Conservation (phyloP, 257 asterid genomes). For the Perilla frutescens region DNA sequence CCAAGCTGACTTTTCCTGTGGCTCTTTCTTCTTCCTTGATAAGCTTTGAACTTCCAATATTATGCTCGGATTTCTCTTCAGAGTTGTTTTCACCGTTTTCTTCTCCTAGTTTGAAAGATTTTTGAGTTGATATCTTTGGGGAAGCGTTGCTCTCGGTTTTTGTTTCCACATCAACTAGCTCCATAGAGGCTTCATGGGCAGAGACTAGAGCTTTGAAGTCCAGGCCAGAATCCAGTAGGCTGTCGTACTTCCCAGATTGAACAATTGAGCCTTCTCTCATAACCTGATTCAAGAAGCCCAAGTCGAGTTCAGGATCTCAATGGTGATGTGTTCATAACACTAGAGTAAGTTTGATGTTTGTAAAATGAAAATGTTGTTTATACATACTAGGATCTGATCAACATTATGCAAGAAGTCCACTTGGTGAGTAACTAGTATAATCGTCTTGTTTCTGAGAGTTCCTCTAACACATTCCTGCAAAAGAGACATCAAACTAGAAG, state of each 20-base stretch:
- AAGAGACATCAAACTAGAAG: background rate
- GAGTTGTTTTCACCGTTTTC: conserved; percentile 58
- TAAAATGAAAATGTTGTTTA: background rate
- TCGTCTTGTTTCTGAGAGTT: conserved; percentile 75
- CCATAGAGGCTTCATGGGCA: conserved; percentile 94
- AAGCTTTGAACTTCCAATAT: conserved; percentile 66
- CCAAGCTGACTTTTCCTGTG: conserved; percentile 74
- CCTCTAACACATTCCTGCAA: conserved; percentile 92
- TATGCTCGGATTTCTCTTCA: conserved; percentile 43
- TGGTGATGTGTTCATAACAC: too few relatives aligned
- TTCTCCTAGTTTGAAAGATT: conserved; percentile 49
- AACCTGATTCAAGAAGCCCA: conserved; percentile 56
- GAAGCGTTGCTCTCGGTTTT: conserved; percentile 39
- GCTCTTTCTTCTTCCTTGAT: conserved; percentile 92
- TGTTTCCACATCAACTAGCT: conserved; percentile 86
- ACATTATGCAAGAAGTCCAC: conserved; percentile 97
- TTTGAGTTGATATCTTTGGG: conserved; percentile 46
- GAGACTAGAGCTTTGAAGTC: conserved; percentile 82
- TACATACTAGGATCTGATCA: conserved; percentile 81
- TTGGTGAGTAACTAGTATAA: conserved; percentile 94
- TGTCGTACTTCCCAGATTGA: conserved; percentile 84
- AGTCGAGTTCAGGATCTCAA: background rate
- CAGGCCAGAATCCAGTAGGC: conserved; percentile 57
- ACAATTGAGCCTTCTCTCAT: conserved; percentile 91
- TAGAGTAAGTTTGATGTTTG: background rate